Base-by-base conservation (phyloP, 1,139 yeast genomes). In the Magnusiomyces paraingens region DNA sequence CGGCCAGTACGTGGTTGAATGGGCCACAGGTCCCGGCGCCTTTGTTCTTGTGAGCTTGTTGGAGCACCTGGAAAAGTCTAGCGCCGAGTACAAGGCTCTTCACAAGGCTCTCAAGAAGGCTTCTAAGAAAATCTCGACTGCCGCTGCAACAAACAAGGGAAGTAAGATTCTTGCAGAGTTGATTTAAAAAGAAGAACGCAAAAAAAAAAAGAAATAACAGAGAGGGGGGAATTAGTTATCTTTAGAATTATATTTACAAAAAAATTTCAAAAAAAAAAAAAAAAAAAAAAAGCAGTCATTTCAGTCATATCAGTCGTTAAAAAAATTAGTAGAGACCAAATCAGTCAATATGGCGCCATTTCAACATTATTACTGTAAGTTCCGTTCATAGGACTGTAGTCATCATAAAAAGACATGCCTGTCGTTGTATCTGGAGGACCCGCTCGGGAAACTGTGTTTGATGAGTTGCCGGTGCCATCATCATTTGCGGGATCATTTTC, bases 11-110 rank as follows among this genome's bases (percentile, higher is more conserved):
- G 71, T 87, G 45, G 72, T 71, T 45, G 77, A 75, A 55, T 91
- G 98, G 98, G 79, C 85, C 49, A 71, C 80, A 50, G 87, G 89
- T 59, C 75, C 74, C 54, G 87, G 94, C 39, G 84, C 96, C 2
- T 91, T 93, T 66, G 89, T 88, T 17, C 76, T 91, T 51, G 91
- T 89, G 48, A 63, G 74, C 1, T 58, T 73, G 52, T 56, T 73
- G 42, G 76, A 72, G 60, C 64, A 64, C 51, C 62, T 74, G 55
- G 62, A 67, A 48, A 60, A 64, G 64, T 67, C 59, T 62, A 72
- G 47, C 47, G 66, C 56, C 75, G 69, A 65, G 77, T 69, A 67
- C 45, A 48, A 48, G 42, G 68, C 71, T 42, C 80, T 89, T 59
- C 66, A 74, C 59, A 75, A 79, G 65, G 78, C 73, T 43, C 72